Evolutionary conservation across 495 filamentous ascomycete species (phyloP), one percentile per base, ranked within the genome.

Genomic region (Penicilliopsis zonata): DNA sequence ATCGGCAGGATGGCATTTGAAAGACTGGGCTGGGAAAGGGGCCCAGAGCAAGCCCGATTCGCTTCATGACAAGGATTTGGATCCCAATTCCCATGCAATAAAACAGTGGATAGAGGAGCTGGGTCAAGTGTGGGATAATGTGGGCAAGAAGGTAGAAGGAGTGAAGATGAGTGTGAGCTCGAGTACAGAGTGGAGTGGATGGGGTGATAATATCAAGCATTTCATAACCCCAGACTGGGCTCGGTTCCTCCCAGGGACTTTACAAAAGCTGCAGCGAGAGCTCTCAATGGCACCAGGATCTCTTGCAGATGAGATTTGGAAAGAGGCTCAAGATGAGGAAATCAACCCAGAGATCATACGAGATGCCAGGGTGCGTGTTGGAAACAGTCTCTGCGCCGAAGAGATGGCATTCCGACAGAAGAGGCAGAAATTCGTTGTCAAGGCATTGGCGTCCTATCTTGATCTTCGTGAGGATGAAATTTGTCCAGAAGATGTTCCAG

Each of bases 281-380:
- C 68, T 95, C 9, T 86, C 80, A 13, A 76, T 88, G 70, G 69
- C 75, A 0, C 81, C 84, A 2, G 87, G 84, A 3, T 90, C 85
- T 3, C 63, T 98, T 10, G 83, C 90, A 19, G 78, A 86, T 35
- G 82, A 94, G 29, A 90, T 98, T 26, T 96, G 90, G 90, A 63
- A 66, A 37, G 90, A 98, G 44, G 82, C 90, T 2, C 76, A 80
- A 23, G 82, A 95, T 47, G 74, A 84, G 1, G 66, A 76, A 22
- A 59, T 80, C 23, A 80, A 94, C 38, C 90, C 86, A 0, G 88
- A 98, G 49, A 86, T 96, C 37, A 53, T 72, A 18, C 75, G 74
- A 53, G 70, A 82, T 31, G 86, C 87, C 3, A 64, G 53, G 27
- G 90, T 98, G 1, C 76, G 90, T 27, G 72, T 95, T 14, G 83